These are phyloP conservation scores for Salix viminalis DNA, from an alignment of 345 rosid species.

Conservation along the genomic window DNA sequence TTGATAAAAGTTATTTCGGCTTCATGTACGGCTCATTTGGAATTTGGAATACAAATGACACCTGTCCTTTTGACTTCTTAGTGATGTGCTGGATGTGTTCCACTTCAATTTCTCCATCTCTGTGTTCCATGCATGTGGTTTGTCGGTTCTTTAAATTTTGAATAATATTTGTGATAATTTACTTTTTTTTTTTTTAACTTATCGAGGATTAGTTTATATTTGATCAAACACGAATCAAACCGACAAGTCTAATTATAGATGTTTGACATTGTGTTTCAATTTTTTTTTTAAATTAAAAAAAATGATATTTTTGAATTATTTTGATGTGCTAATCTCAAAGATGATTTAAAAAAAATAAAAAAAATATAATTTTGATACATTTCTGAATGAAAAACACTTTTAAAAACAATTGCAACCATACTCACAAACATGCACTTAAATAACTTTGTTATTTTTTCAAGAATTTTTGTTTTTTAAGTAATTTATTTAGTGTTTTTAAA, in stretches of 20 bases:
- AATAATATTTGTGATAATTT: not conserved
- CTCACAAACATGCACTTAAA: rapidly evolving
- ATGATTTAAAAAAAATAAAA: too few species aligned
- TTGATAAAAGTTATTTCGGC: not conserved
- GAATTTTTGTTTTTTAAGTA: too few species aligned
- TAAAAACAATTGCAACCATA: too few species aligned
- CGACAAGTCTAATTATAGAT: not conserved
- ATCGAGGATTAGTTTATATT: not conserved
- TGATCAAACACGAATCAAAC: not conserved
- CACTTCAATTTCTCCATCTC: too few species aligned
- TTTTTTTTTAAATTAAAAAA: too few species aligned
- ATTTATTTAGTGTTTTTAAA: too few species aligned
- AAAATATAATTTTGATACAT: not conserved
- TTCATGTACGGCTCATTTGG: not conserved
- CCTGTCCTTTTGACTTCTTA: not conserved
- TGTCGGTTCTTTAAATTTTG: not conserved
- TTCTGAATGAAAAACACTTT: too few species aligned
- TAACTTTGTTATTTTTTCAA: too few species aligned
- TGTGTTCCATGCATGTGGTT: not conserved
- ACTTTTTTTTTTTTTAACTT: not conserved
- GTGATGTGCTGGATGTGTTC: too few species aligned
- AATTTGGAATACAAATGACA: not conserved
- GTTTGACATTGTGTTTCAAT: too few species aligned
- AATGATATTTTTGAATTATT: too few species aligned
- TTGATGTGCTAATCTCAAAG: too few species aligned